phyloP scores from a whole-genome alignment of 2,329 filamentous ascomycete species.

The Teratosphaeria destructans region DNA sequence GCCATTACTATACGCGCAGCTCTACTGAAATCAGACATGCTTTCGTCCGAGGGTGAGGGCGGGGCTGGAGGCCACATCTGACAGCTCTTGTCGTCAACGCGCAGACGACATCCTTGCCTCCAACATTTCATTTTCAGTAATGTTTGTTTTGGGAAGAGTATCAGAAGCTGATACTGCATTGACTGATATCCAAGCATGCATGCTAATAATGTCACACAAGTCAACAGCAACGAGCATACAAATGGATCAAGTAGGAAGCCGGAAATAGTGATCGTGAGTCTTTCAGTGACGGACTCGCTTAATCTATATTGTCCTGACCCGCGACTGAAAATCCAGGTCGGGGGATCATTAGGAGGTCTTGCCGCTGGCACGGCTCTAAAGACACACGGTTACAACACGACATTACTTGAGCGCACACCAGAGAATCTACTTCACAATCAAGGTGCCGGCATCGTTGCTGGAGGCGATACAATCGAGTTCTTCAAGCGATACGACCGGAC shows the following conservation, averaged over 20 bases:
- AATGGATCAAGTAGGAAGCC: constrained; percentile 4
- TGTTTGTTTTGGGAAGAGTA: not conserved
- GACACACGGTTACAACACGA: constrained; percentile 19
- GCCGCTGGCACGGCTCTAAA: constrained; percentile 19
- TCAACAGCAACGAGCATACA: not conserved
- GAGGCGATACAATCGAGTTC: constrained; percentile 34
- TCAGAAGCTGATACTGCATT: not conserved
- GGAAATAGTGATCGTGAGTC: constrained; percentile 15
- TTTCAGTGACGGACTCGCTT: not conserved
- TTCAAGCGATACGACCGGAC: constrained; percentile 34
- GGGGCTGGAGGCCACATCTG: not conserved
- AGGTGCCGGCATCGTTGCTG: constrained; percentile 38
- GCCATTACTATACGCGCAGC: not conserved
- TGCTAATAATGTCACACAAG: not conserved
- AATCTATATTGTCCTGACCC: not conserved
- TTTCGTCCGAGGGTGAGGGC: not conserved
- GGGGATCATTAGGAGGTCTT: constrained; percentile 20
- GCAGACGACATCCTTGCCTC: not conserved
- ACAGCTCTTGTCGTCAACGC: not conserved
- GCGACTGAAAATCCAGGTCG: constrained; percentile 11
- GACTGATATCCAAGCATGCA: not conserved
- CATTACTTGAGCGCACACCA: constrained; percentile 31
- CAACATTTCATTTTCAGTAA: not conserved
- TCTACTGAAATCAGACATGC: not conserved
- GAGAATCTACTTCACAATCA: constrained; percentile 35